Conservation (phyloP, 2,329 filamentous ascomycete species). For the Fusarium scirpi region DNA sequence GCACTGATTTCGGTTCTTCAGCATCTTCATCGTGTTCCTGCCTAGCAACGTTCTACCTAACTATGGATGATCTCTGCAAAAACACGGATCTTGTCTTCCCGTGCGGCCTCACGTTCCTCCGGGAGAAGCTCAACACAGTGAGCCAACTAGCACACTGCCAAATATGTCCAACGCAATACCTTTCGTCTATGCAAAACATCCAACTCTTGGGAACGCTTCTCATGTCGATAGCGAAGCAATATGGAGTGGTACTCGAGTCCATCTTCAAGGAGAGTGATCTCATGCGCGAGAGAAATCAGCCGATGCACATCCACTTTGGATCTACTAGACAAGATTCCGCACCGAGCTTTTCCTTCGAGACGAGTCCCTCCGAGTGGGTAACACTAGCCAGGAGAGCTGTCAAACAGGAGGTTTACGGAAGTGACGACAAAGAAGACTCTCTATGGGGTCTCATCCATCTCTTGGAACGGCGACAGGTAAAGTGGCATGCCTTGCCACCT, state of each 20-base stretch:
- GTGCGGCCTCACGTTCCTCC: neutral
- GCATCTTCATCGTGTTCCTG: neutral
- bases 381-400: neutral
- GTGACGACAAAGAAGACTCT: neutral
- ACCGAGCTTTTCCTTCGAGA: fast-evolving
- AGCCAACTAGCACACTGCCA: neutral
- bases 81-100: neutral
- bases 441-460: constrained; percentile 1
- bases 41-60: constrained; percentile 4
- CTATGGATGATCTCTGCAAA: constrained; percentile 5
- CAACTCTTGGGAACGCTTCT: neutral
- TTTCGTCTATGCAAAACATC: constrained; percentile 6
- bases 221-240: constrained; percentile 3
- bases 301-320: neutral
- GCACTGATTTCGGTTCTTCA: fast-evolving
- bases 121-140: neutral
- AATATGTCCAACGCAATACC: neutral
- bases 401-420: neutral
- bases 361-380: neutral
- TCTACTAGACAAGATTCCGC: fast-evolving
- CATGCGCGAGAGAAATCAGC: fast-evolving
- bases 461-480: neutral
- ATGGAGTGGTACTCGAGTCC: neutral
- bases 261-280: neutral
- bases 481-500: neutral